Conservation (phyloP, 2,329 filamentous ascomycete species). For the Alternaria novae-zelandiae region DNA sequence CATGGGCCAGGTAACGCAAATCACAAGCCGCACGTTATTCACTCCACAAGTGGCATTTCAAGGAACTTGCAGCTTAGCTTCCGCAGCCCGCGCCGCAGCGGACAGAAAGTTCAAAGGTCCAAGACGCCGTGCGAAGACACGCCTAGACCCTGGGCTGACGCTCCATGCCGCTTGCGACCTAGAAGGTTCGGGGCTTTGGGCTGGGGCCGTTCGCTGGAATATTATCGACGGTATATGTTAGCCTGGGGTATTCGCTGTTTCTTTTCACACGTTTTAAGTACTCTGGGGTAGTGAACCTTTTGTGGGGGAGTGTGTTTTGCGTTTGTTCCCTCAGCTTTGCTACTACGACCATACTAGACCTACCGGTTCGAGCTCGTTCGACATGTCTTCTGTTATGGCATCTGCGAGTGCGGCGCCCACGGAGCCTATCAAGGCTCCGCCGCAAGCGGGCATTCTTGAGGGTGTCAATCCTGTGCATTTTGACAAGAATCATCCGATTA, state of each 20-base stretch:
- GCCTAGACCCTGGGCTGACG: conserved; percentile 2
- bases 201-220: not conserved
- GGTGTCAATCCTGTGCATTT: conserved; percentile 72
- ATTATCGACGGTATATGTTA: not conserved
- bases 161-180: not conserved
- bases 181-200: not conserved
- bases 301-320: not conserved
- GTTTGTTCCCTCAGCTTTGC: not conserved
- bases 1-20: not conserved
- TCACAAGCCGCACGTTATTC: not conserved
- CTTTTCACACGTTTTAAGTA: not conserved
- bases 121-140: not conserved
- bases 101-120: not conserved
- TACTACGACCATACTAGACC: not conserved
- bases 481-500: conserved; percentile 73
- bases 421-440: conserved; percentile 41
- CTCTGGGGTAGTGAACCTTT: not conserved
- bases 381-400: conserved; percentile 33
- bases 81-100: not conserved
- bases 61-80: not conserved
- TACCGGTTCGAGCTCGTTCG: conserved; percentile 15
- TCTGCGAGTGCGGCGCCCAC: conserved; percentile 28
- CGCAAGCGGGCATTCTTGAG: conserved; percentile 74
- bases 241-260: not conserved
- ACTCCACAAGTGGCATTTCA: not conserved